Evolutionary conservation across 176 grass and related monocot genomes (phyloP), one percentile per base, ranked within the genome.

Genomic region (Eleusine coracana): DNA sequence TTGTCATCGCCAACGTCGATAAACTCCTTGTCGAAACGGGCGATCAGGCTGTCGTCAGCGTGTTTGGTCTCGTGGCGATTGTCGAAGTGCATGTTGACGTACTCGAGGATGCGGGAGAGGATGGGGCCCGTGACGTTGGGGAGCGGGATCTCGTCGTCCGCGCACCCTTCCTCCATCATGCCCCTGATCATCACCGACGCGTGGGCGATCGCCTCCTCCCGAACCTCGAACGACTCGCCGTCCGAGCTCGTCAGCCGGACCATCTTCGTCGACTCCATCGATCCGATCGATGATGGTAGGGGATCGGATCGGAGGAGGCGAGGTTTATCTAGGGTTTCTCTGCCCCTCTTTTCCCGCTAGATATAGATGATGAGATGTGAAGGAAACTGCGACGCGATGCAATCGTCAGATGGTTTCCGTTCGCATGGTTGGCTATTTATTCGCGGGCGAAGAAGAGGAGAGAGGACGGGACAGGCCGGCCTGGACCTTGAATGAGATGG

Each of bases 51-150:
- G 51, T 6, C 28, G 51, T 6, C 28, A 14, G 0, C 38, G 5
- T 2, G 14, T 9, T 44, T 44, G 18, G 4, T 4, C 46, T 27
- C 37, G 17, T 16, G 13, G 12, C 5, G 44, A 8, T 8, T 10
- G 44, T 46, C 18, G 54, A 17, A 82, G 63, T 81, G 78, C 29
- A 7, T 55, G n/a, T 76, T 50, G 64, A 80, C 67, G 78, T 87
- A 87, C 28, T 82, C 29, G 29, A 76, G 29, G 15, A 87, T 41
- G 78, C 71, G 85, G 29, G 78, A 18, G 29, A 87, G 78, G 29
- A 72, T 40, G 12, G 34, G 2, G 36, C 31, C 71, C 14, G 34
- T 6, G 34, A 87, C 36, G 11, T 42, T 41, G 12, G 73, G 21
- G 17, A 80, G 36, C 45, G 58, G 12, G 44, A 86, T n/a, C 45